Base-by-base conservation (phyloP, 257 asterid species). In the Nyctanthes arbortristis region DNA sequence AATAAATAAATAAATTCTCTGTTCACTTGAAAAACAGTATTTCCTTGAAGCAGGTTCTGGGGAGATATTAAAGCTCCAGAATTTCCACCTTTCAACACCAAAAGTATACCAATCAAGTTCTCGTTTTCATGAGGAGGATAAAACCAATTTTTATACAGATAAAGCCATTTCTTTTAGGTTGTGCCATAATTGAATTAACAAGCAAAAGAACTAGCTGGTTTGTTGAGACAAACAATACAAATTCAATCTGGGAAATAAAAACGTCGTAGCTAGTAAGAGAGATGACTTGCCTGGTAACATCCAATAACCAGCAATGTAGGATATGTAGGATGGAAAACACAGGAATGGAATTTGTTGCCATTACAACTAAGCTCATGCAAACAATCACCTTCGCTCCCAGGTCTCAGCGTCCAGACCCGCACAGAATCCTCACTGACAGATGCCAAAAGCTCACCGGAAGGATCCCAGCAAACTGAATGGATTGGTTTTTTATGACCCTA, bases 341-440 rank as follows among this genome's bases (percentile, higher is more conserved):
- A 91, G 4, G 99, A 94, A 69, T 88, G 80, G 78, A 94, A 91
- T 56, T 86, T 86, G 85, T 87, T 91, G 63, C 97, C 99, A 20
- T 84, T 88, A 67, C 94, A 89, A 65, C 89, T 89, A 13, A 93
- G 90, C 78, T 93, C 93, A 7, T 93, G 97, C 77, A 89, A 63
- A 66, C 96, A 91, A 1, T 88, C 91, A 11, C 95, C 96, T 81
- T 86, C 96, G 29, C 84, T 89, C 52, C 97, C 97, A 0, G 97
- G 75, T 40, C 95, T 85, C 62, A 93, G 18, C 0, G 90, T 74
- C 99, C 99, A 93, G n/a, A 93, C 97, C 69, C 86, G 79, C 61
- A 91, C 96, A 0, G 95, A 89, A 68, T 93, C 97, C 78, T 91
- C 96, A 47, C 96, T 89, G 60, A 89, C 97, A 0, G 99, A 91